Percentiles rank a stretch among this genome's conserved stretches.
Evolutionary conservation across 23 red algal genomes (phyloP).

Genomic region (Gracilaria vermiculophylla): DNA sequence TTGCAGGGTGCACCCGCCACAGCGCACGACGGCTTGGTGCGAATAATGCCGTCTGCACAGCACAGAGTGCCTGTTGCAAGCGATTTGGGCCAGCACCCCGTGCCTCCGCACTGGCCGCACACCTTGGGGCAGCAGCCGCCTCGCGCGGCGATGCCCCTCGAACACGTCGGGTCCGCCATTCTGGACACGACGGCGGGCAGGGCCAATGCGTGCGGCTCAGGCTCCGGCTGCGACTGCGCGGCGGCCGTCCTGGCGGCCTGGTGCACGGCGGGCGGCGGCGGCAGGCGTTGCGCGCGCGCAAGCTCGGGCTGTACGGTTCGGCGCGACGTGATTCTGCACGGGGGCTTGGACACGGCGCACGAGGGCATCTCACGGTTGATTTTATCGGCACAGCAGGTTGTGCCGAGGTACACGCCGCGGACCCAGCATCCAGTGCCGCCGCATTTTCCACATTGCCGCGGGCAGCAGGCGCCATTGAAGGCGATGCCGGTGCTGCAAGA

Average conservation of each 20-base stretch:
- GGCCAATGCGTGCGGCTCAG: not conserved
- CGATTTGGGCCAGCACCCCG: not conserved
- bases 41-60: constrained; percentile 11
- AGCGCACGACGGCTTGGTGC: not conserved
- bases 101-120: constrained; percentile 40
- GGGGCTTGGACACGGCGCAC: not conserved
- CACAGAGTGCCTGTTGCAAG: not conserved
- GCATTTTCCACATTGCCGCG: not conserved
- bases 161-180: constrained; percentile 27
- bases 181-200: not conserved
- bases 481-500: not conserved
- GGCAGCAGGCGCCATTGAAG: constrained; percentile 22
- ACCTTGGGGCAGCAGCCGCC: constrained; percentile 20
- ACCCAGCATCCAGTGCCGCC: constrained; percentile 11
- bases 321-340: not conserved
- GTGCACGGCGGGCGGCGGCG: not conserved
- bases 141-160: not conserved
- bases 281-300: not conserved
- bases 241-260: not conserved
- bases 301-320: not conserved
- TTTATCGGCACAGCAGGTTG: constrained; percentile 8
- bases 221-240: not conserved
- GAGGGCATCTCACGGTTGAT: constrained; percentile 3
- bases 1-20: constrained; percentile 13
- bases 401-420: not conserved